Percentiles rank a stretch among this genome's conserved stretches.
Conservation (phyloP, 108 stramenopile species). For the Nitzschia palea region DNA sequence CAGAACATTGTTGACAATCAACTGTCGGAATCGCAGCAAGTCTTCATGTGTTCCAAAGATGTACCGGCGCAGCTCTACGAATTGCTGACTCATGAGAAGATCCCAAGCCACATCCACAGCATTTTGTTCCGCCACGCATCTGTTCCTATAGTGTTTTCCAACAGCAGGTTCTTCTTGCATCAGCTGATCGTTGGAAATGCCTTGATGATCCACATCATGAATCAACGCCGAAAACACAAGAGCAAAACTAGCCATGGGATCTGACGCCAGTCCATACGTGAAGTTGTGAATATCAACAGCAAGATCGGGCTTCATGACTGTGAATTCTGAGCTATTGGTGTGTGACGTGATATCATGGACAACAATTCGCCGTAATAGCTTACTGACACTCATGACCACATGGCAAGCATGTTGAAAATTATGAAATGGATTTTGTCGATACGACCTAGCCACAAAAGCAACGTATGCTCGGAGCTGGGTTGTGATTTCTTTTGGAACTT, state of each 20-base stretch:
- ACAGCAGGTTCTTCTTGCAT: background rate
- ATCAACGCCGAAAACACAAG: slow-evolving; percentile 23
- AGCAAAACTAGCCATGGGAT: slow-evolving; percentile 21
- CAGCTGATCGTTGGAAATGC: background rate
- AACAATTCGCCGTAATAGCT: slow-evolving; percentile 4
- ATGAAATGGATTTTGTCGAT: no score
- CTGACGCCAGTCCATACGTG: slow-evolving; percentile 17
- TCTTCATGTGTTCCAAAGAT: slow-evolving; percentile 48
- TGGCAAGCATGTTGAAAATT: slow-evolving; percentile 49
- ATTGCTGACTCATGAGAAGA: slow-evolving; percentile 43
- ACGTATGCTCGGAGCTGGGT: no score
- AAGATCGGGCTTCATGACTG: background rate
- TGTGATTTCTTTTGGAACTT: no score
- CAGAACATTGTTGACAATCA: slow-evolving; percentile 53
- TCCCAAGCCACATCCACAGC: slow-evolving; percentile 15
- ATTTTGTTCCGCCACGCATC: slow-evolving; percentile 9
- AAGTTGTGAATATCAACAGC: background rate
- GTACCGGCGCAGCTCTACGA: slow-evolving; percentile 33
- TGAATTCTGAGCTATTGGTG: no score
- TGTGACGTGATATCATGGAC: no score
- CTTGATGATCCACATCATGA: slow-evolving; percentile 23
- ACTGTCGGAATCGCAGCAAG: slow-evolving; percentile 46
- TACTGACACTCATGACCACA: slow-evolving; percentile 16
- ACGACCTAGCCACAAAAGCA: no score
- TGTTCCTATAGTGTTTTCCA: slow-evolving; percentile 4